phyloP scores from a whole-genome alignment of 345 rosid genomes.

The Dimocarpus longan region DNA sequence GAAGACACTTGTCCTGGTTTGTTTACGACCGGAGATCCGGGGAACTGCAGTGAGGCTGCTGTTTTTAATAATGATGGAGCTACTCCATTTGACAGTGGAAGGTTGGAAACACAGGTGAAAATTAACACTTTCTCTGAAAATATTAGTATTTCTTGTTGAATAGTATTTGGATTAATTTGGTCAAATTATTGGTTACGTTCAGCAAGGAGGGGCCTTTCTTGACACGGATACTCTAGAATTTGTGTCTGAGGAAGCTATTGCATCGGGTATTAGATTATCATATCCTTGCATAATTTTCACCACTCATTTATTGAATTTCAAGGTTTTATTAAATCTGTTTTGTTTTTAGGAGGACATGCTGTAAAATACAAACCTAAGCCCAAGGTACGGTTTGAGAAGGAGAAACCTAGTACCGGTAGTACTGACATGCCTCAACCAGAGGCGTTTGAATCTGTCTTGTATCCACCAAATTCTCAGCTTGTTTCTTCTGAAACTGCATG shows the following conservation, averaged over 20 bases:
- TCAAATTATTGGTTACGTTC: slow-evolving; percentile 21
- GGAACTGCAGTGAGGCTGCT: slow-evolving; percentile 13
- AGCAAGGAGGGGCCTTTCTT: slow-evolving; percentile 42
- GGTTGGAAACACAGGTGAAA: slow-evolving; percentile 39
- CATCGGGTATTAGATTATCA: slow-evolving; percentile 35
- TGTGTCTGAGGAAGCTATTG: slow-evolving; percentile 32
- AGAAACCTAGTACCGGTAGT: slow-evolving; percentile 22
- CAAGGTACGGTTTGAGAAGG: slow-evolving; percentile 31
- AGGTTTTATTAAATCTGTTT: slow-evolving; percentile 15
- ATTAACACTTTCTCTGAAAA: not conserved
- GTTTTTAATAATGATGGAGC: slow-evolving; percentile 19
- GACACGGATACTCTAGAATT: slow-evolving; percentile 44
- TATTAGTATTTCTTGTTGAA: slow-evolving; percentile 16
- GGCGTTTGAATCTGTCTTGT: slow-evolving; percentile 32
- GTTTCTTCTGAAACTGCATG: slow-evolving; percentile 32
- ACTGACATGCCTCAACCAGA: slow-evolving; percentile 16
- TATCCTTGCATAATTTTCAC: slow-evolving; percentile 3
- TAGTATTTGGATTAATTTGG: slow-evolving; percentile 19
- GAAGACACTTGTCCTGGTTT: slow-evolving; percentile 18
- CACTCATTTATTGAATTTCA: slow-evolving; percentile 3
- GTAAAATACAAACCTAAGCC: slow-evolving; percentile 55
- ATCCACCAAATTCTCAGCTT: slow-evolving; percentile 23
- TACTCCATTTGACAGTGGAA: slow-evolving; percentile 22
- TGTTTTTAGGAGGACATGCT: slow-evolving; percentile 34
- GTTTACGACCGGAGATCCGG: slow-evolving; percentile 15